Evolutionary conservation across 2,329 filamentous ascomycete genomes (phyloP).

Genomic region (Intubia oerlemansii): DNA sequence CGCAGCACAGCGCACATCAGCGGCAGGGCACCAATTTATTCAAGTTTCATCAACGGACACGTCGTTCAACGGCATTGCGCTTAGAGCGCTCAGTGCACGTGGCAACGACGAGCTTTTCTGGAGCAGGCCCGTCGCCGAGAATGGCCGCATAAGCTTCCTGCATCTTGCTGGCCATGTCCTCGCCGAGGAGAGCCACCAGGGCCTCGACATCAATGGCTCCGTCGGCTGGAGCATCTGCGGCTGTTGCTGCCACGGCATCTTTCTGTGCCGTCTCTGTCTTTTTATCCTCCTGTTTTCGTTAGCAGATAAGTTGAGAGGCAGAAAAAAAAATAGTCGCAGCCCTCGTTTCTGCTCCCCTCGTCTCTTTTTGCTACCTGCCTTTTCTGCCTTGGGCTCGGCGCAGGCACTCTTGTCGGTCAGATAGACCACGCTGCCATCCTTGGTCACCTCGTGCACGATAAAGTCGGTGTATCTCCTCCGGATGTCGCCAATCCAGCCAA

Average conservation of each 20-base stretch:
- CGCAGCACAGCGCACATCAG: no score
- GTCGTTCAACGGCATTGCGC: no score
- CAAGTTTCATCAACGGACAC: no score
- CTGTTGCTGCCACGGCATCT: background rate
- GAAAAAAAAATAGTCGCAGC: background rate
- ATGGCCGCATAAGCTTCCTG: conserved; percentile 19
- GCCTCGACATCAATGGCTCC: conserved; percentile 1
- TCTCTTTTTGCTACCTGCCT: background rate
- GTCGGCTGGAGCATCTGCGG: background rate
- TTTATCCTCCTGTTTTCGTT: background rate
- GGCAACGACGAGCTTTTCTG: conserved; percentile 17
- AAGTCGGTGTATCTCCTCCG: conserved; percentile 64
- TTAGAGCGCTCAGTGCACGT: conserved; percentile 21
- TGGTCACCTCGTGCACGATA: conserved; percentile 70
- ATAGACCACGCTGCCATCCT: conserved; percentile 56
- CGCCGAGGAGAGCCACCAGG: conserved; percentile 19
- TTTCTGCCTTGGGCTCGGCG: conserved; percentile 1
- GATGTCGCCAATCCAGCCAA: conserved; percentile 20
- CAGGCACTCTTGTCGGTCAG: conserved; percentile 19
- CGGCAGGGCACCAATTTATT: no score
- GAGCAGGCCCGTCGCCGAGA: conserved; percentile 10
- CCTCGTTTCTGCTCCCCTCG: no score
- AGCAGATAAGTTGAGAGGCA: background rate
- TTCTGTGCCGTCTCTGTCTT: background rate
- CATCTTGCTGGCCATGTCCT: conserved; percentile 18